Base-by-base conservation (phyloP, 495 filamentous ascomycete genomes). In the Choiromyces venosus region DNA sequence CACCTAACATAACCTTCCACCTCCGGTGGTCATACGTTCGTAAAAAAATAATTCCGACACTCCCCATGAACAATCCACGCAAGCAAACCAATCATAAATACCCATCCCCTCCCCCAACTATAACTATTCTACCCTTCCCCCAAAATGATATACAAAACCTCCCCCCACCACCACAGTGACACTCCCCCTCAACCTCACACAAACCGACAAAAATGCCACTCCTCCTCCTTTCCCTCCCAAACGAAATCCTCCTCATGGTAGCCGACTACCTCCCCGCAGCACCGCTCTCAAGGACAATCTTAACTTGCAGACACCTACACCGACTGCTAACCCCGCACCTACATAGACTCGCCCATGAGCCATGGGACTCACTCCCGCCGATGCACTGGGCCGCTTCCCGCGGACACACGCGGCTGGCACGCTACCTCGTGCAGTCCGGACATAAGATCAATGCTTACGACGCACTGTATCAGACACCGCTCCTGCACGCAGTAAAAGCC, bases 181-280 rank as follows among this genome's bases (percentile, higher is more conserved):
- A n/a, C n/a, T n/a, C n/a, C n/a, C n/a, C 44, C 44, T 21, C 6
- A n/a, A 8, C n/a, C 10, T 29, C n/a, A 56, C 29, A 56, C 29
- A 14, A 56, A 12, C 46, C n/a, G 9, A 29, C n/a, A 56, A 14
- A 56, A 56, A 56, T 56, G 46, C n/a, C n/a, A 14, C 5, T 12
- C 46, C n/a, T 56, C 46, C 46, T 56, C 46, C 46, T 56, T n/a
- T 52, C 46, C 46, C 46, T 52, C 46, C 46, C 46, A 56, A 56
- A 56, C 46, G 46, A 56, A 25, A 8, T 52, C n/a, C 44, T 56
- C 46, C 46, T 56, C 10, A 21, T 56, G 29, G 14, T 56, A 56
- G n/a, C 46, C 46, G 46, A 56, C n/a, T 25, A 56, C n/a, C 46
- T 56, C 46, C n/a, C 46, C 0, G 46, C n/a, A 29, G 3, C 9